Evolutionary conservation across 345 rosid genomes (phyloP), one percentile per base, ranked within the genome.

Genomic region (Gynandropsis gynandra): DNA sequence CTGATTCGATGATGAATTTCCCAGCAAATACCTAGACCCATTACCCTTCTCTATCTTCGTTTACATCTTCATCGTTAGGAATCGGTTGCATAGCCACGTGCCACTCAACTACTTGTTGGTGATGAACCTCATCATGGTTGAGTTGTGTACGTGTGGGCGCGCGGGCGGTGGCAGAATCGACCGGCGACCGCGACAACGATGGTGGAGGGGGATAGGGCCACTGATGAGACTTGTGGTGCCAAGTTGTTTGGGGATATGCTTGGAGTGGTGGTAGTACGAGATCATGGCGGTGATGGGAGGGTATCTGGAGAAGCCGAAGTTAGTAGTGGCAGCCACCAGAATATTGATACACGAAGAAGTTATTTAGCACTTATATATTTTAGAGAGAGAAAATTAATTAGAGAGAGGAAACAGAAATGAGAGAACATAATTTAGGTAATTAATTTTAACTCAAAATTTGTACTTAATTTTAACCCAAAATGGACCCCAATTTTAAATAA

Each of bases 191-290:
- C 76, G 46, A 71, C 70, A 8, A 74, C 63, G 29, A 65, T 72
- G 16, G 62, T 79, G 34, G 72, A 72, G 33, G 98, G n/a, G 95
- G 60, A 42, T 90, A 48, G 93, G 83, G 37, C 74, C 87, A 34
- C 61, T 90, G 27, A 61, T 84, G 89, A 74, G 52, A 61, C 66
- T 90, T 77, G 96, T 96, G 18, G 75, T 90, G 54, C 98, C 98
- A 10, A 90, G 98, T 41, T 90, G 98, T 64, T 63, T 84, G 38
- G 95, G 95, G 66, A 90, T 90, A 45, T 92, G 98, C 73, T 68
- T 87, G 56, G 98, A 92, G 77, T 92, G 98, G 98, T 92, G 96
- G 98, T 87, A 96, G 98, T 92, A 92, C 29, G 96, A 92, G 86
- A 85, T 92, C 10, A 84, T 92, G 74, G 87, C 65, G 2, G 73